These are phyloP conservation scores for Leccinum broughii DNA, from an alignment of 768 basidiomycete species.

Conservation along the genomic window DNA sequence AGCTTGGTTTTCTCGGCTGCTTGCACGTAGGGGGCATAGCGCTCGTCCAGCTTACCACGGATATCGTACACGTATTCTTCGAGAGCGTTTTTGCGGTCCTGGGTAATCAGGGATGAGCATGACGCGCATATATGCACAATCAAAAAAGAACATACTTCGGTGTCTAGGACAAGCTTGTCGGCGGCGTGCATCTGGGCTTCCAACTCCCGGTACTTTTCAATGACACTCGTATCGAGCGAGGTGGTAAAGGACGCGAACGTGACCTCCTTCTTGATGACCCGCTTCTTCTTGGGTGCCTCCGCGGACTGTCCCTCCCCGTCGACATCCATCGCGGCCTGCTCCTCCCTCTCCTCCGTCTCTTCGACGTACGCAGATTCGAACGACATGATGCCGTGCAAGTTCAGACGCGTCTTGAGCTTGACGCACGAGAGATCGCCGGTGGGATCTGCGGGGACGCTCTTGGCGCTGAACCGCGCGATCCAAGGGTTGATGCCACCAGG, in stretches of 20 bases:
- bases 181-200: conserved; percentile 87
- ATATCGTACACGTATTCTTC: conserved; percentile 99
- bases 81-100: conserved; percentile 98
- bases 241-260: conserved; percentile 66
- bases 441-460: conserved; percentile 69
- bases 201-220: conserved; percentile 72
- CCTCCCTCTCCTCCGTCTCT: conserved; percentile 78
- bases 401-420: conserved; percentile 89
- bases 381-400: conserved; percentile 81
- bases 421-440: conserved; percentile 77
- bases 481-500: conserved; percentile 85
- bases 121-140: conserved; percentile 5
- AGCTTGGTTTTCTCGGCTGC: conserved; percentile 77
- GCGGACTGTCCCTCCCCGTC: conserved; percentile 48
- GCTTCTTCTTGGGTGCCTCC: conserved; percentile 73
- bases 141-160: conserved; percentile 63
- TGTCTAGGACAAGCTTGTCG: conserved; percentile 97
- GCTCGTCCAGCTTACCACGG: conserved; percentile 87
- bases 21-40: conserved; percentile 76
- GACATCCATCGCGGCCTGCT: conserved; percentile 65
- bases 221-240: conserved; percentile 59
- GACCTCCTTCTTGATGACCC: conserved; percentile 80
- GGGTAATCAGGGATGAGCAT: not conserved
- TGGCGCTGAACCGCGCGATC: conserved; percentile 80
- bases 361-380: conserved; percentile 88